Base-by-base conservation (phyloP, 768 basidiomycete species). In the Suillus subluteus region DNA sequence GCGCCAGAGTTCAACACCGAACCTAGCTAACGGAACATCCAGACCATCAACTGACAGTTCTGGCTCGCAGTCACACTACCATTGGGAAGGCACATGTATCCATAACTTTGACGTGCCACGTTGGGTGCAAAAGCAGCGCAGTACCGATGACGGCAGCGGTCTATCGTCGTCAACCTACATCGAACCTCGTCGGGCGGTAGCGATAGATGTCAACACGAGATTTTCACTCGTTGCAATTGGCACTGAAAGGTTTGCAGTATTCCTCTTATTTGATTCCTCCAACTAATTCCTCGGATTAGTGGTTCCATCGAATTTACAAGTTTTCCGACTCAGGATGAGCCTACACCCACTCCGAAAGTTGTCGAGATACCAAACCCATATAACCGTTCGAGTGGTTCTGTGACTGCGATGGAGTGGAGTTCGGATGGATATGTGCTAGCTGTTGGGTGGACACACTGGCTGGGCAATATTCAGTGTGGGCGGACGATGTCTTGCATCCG, bases 341-440 rank as follows among this genome's bases (percentile, higher is more conserved):
- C 81, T 35, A 74, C 82, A 15, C 88, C 91, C 1, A 83, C 82
- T 64, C 87, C 91, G 2, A 87, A 92, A 73, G 79, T 78, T 23
- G 78, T 94, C 58, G 79, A 87, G 30, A 77, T 91, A n/a, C 88
- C 90, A 6, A 87, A 88, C 67, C 82, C 86, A 44, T 86, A 87
- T 68, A 85, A 82, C 68, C 82, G 81, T 55, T 81, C 83, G 9
- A 86, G 82, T 6, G 94, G 93, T 1, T 78, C 84, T 48, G 88
- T 95, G 6, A 85, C 77, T 66, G 76, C 86, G 13, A 82, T 97
- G 76, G 88, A 95, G 71, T 98, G 96, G 97, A 96, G 93, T 62
- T 93, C 93, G 0, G 98, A 99, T 77, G 97, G 97, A 3, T 96
- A 96, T 78, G 94, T 94, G 7, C 82, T 99, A 13, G 96, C 96